Evolutionary conservation across 441 rosid species (phyloP), one percentile per base, ranked within the genome.

Genomic region (Rhodomyrtus psidioides): DNA sequence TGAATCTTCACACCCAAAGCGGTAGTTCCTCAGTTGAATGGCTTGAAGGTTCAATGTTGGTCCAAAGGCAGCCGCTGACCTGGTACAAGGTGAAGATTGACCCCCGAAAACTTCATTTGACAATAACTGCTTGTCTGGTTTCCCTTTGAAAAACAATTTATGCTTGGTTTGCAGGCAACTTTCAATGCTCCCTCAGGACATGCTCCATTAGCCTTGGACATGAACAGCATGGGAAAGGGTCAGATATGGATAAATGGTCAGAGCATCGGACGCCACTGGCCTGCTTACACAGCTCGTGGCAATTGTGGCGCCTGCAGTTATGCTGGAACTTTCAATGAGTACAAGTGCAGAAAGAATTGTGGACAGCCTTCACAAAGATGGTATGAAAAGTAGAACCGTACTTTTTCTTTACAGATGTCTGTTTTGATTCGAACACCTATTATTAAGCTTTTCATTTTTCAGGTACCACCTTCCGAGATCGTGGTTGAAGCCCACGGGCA

Each of bases 21-120:
- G 94, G 92, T 6, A 92, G 91, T 87, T 88, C 93, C 55, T 87
- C 95, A 4, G 94, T 93, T 39, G 92, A 93, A 65, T 94, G 97
- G 97, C 86, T 28, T 28, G 87, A 91, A 86, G 95, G 95, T 85
- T 83, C 94, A 59, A 81, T 62, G 24, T 84, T 94, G 84, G 93
- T 88, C 8, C 88, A 88, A 85, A 91, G 85, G 65, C 93, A 89
- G 88, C 95, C 95, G 39, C 54, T 94, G 74, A 93, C 93, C 26
- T 94, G 97, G 97, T 93, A 93, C 91, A 94, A 94, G 95, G 96
- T 93, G 88, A 91, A 90, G 86, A 55, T 70, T 10, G 6, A 54
- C 12, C 84, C 27, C 79, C 0, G 0, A 70, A 34, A 34, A 39
- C 79, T 34, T 65, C 79, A 34, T 46, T 34, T 10, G 12, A 70